phyloP scores from a whole-genome alignment of 2,329 filamentous ascomycete genomes.

The Xylariaceae sp. region DNA sequence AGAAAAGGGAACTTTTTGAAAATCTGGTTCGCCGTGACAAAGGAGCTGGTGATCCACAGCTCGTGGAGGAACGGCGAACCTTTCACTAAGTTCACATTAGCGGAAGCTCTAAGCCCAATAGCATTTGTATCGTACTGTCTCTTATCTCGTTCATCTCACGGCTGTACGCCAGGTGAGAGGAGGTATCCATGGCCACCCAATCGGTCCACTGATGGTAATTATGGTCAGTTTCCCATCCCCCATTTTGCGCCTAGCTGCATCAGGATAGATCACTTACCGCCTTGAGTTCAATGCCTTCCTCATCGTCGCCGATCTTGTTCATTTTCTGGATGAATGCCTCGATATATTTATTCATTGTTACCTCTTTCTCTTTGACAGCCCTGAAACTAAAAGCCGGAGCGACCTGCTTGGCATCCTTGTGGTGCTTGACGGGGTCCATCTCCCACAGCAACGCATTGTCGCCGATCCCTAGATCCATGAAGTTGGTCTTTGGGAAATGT shows the following conservation, averaged over 20 bases:
- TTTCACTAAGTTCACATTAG: conserved; percentile 5
- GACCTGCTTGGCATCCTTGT: conserved; percentile 7
- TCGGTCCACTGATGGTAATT: conserved; percentile 13
- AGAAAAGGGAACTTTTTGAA: conserved; percentile 16
- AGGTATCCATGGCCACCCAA: conserved; percentile 22
- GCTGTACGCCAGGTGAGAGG: conserved; percentile 20
- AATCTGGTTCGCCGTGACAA: conserved; percentile 17
- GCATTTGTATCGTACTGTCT: conserved; percentile 16
- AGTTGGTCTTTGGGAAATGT: conserved; percentile 6
- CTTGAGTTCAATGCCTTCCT: background rate
- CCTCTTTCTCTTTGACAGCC: conserved; percentile 2
- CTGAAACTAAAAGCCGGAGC: conserved; percentile 5
- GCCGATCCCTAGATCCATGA: conserved; percentile 4
- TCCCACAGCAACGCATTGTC: conserved; percentile 13
- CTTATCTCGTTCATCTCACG: conserved; percentile 16
- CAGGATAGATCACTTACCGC: background rate
- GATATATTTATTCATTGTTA: conserved; percentile 8
- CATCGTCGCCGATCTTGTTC: background rate
- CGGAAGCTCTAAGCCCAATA: too few species aligned
- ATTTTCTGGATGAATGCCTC: conserved; percentile 9
- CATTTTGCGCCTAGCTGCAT: too few species aligned
- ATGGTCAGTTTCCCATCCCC: too few species aligned
- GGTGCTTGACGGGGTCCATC: conserved; percentile 8
- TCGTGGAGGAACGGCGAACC: conserved; percentile 12
- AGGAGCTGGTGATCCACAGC: conserved; percentile 7